phyloP scores from a whole-genome alignment of 169 alveolate species.

The Toxoplasma gondii region DNA sequence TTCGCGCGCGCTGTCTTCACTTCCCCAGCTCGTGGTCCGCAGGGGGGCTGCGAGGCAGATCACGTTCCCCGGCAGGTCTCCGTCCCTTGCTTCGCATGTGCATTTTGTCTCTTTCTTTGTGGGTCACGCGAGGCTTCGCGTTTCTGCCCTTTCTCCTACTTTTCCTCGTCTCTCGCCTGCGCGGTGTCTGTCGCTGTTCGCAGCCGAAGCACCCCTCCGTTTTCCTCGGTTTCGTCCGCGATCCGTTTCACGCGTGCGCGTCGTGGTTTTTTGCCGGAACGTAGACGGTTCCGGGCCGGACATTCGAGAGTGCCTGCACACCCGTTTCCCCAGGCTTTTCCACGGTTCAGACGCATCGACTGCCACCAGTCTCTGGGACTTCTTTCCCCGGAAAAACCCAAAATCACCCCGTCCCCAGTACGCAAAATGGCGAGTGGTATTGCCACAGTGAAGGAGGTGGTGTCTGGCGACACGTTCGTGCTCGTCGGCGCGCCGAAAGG shows the following conservation, averaged over 20 bases:
- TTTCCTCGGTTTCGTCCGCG: slow-evolving; percentile 5
- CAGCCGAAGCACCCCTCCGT: not conserved
- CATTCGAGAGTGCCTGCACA: no score
- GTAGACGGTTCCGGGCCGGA: not conserved
- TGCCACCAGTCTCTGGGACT: not conserved
- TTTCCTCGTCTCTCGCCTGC: not conserved
- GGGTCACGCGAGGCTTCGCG: not conserved
- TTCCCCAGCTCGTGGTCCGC: no score
- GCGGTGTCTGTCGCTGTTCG: not conserved
- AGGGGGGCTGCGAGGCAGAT: no score
- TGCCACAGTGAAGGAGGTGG: slow-evolving; percentile 67
- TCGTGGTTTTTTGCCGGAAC: not conserved
- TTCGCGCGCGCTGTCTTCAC: no score
- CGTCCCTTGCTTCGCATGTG: not conserved
- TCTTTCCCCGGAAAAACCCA: not conserved
- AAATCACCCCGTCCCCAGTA: not conserved
- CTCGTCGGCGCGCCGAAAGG: slow-evolving; percentile 63
- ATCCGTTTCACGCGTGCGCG: not conserved
- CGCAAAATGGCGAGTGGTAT: slow-evolving; percentile 43
- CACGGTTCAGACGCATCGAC: not conserved
- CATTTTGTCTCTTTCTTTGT: not conserved
- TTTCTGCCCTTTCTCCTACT: slow-evolving; percentile 1
- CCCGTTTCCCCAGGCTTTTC: not conserved
- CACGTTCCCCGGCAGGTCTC: not conserved
- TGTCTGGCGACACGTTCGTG: slow-evolving; percentile 66